phyloP scores from a whole-genome alignment of 179 eudicot genomes.

The Silene noctiflora region DNA sequence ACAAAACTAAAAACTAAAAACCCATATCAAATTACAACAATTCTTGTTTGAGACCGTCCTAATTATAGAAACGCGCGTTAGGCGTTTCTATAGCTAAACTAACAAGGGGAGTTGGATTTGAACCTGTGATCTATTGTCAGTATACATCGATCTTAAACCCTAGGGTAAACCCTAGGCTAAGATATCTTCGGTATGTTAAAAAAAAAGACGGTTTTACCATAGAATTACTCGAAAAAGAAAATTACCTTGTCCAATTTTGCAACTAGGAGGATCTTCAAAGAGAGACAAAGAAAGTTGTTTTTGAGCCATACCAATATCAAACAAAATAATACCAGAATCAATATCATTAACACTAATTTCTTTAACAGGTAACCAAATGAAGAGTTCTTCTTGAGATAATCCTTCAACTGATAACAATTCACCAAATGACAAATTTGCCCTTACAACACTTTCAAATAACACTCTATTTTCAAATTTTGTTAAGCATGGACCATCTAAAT shows the following conservation, averaged over 20 bases:
- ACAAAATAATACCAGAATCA: slow-evolving; percentile 61
- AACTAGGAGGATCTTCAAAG: slow-evolving; percentile 81
- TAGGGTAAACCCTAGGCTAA: no score
- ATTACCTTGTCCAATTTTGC: slow-evolving; percentile 36
- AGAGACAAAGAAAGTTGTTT: slow-evolving; percentile 69
- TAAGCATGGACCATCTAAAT: slow-evolving; percentile 59
- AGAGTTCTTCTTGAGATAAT: slow-evolving; percentile 69
- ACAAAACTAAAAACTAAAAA: neutral
- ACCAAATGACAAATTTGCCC: slow-evolving; percentile 68
- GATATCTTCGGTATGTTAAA: no score
- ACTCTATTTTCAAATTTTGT: slow-evolving; percentile 75
- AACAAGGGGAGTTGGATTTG: no score
- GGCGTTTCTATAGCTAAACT: no score
- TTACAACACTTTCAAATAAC: slow-evolving; percentile 53
- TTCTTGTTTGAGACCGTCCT: neutral
- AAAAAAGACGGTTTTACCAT: neutral
- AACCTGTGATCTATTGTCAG: no score
- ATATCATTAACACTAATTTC: slow-evolving; percentile 68
- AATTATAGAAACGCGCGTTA: no score
- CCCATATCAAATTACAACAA: neutral
- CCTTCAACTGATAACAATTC: slow-evolving; percentile 59
- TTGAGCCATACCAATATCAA: slow-evolving; percentile 79
- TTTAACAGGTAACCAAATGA: slow-evolving; percentile 70
- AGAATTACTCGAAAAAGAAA: neutral
- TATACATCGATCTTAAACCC: no score